Percentiles rank a stretch among this genome's conserved stretches.
These are phyloP conservation scores for Aspergillus sclerotialis DNA, from an alignment of 2,329 filamentous ascomycete species.

Conservation along the genomic window DNA sequence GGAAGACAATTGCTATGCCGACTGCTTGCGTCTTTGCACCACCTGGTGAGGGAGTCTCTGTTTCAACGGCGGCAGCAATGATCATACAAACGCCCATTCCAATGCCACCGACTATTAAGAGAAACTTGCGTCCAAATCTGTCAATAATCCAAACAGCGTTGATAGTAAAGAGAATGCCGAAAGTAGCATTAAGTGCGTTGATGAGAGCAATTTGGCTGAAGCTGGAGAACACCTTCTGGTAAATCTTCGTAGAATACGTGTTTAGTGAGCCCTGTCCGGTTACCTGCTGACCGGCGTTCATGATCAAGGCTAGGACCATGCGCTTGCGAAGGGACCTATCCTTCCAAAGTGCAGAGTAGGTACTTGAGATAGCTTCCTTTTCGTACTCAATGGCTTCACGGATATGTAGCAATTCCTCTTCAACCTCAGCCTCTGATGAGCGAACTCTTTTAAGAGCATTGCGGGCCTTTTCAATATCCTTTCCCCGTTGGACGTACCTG, in stretches of 20 bases:
- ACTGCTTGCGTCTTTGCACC: slow-evolving; percentile 53
- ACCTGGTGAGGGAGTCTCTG: slow-evolving; percentile 48
- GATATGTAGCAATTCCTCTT: slow-evolving; percentile 59
- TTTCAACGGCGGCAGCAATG: slow-evolving; percentile 52
- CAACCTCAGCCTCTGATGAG: slow-evolving; percentile 58
- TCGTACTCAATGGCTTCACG: slow-evolving; percentile 65
- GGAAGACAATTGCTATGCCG: slow-evolving; percentile 61
- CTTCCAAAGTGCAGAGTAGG: slow-evolving; percentile 62
- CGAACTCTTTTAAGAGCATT: slow-evolving; percentile 54
- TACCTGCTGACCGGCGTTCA: slow-evolving; percentile 66
- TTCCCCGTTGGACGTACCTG: slow-evolving; percentile 54
- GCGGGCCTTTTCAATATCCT: slow-evolving; percentile 55
- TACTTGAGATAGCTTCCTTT: slow-evolving; percentile 58
- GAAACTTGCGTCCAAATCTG: slow-evolving; percentile 62
- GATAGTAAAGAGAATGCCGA: slow-evolving; percentile 65
- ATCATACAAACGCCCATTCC: slow-evolving; percentile 68
- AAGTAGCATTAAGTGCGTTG: slow-evolving; percentile 68
- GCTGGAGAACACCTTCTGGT: slow-evolving; percentile 60
- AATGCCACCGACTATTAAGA: slow-evolving; percentile 60
- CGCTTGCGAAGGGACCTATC: slow-evolving; percentile 62
- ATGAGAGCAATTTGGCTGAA: slow-evolving; percentile 60
- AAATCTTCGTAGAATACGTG: slow-evolving; percentile 66
- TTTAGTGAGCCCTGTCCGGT: slow-evolving; percentile 68
- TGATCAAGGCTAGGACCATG: slow-evolving; percentile 56
- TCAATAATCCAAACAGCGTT: slow-evolving; percentile 69